These are phyloP conservation scores for Fusarium stilboides DNA, from an alignment of 2,329 filamentous ascomycete species.

Conservation along the genomic window DNA sequence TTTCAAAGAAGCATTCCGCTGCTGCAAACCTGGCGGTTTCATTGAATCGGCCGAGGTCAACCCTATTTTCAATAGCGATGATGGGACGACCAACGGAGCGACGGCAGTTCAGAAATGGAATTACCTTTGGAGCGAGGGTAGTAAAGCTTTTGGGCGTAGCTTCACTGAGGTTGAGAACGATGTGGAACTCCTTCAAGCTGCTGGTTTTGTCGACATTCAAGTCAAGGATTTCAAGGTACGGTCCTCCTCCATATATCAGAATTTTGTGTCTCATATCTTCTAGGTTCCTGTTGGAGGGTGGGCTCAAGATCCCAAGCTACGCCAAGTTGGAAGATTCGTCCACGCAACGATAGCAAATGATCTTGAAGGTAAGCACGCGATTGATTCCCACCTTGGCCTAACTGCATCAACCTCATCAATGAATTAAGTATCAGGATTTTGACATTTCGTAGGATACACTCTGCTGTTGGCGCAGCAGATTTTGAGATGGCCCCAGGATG, in stretches of 20 bases:
- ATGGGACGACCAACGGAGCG: neutral
- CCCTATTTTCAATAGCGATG: conserved; percentile 5
- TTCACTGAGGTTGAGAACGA: conserved; percentile 4
- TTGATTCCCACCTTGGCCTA: neutral
- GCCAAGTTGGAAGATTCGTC: conserved; percentile 11
- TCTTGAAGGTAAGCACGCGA: conserved; percentile 6
- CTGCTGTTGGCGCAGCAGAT: conserved; percentile 1
- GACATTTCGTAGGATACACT: neutral
- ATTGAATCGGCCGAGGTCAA: conserved; percentile 9
- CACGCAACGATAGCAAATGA: conserved; percentile 10
- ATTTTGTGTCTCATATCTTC: neutral
- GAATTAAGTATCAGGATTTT: neutral
- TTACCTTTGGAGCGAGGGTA: neutral
- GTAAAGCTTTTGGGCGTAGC: neutral
- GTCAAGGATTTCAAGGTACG: conserved; percentile 11
- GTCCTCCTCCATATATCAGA: neutral
- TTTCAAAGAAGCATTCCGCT: neutral
- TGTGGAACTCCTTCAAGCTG: neutral
- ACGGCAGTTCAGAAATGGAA: neutral
- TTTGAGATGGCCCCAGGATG: neutral
- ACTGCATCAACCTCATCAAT: neutral
- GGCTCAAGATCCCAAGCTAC: conserved; percentile 7
- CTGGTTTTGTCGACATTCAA: conserved; percentile 10
- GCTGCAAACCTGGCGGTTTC: neutral
- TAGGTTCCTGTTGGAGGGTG: conserved; percentile 24